phyloP scores from a whole-genome alignment of 768 basidiomycete genomes.

The Psilocybe cyanescens region DNA sequence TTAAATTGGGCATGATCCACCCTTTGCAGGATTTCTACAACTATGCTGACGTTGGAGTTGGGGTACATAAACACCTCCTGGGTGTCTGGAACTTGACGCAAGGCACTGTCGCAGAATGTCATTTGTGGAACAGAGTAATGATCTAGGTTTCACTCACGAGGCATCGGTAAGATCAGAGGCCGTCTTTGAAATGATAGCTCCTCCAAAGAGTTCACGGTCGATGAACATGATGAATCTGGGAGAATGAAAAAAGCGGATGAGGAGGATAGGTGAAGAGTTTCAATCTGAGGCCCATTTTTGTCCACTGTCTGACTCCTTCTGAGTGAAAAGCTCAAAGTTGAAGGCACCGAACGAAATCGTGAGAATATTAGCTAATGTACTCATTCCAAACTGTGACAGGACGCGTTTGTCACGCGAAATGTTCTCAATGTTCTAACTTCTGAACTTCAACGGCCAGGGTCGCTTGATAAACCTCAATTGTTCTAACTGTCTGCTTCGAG shows the following conservation, averaged over 20 bases:
- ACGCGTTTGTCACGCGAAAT: constrained; percentile 34
- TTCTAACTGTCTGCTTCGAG: background rate
- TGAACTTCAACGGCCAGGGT: constrained; percentile 1
- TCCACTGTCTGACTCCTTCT: background rate
- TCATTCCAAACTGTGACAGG: constrained; percentile 17
- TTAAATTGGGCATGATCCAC: constrained; percentile 59
- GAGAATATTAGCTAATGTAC: constrained; percentile 2
- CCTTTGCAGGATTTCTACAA: constrained; percentile 83
- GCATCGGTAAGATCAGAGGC: constrained; percentile 74
- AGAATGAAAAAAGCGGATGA: background rate
- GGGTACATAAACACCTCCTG: constrained; percentile 91
- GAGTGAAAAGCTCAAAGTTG: background rate
- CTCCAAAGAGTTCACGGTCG: constrained; percentile 76
- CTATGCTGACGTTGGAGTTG: constrained; percentile 69
- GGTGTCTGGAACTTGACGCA: constrained; percentile 89
- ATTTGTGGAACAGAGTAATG: background rate
- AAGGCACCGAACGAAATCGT: background rate
- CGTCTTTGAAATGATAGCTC: constrained; percentile 71
- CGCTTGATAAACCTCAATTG: background rate
- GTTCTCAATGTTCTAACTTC: background rate
- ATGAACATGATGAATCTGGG: constrained; percentile 19
- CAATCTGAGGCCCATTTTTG: background rate
- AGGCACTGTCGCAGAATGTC: constrained; percentile 33
- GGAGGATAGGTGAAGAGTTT: background rate
- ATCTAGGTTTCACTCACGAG: constrained; percentile 60